Evolutionary conservation across 2,329 filamentous ascomycete genomes (phyloP).

Genomic region (Penicillium brevicompactum): DNA sequence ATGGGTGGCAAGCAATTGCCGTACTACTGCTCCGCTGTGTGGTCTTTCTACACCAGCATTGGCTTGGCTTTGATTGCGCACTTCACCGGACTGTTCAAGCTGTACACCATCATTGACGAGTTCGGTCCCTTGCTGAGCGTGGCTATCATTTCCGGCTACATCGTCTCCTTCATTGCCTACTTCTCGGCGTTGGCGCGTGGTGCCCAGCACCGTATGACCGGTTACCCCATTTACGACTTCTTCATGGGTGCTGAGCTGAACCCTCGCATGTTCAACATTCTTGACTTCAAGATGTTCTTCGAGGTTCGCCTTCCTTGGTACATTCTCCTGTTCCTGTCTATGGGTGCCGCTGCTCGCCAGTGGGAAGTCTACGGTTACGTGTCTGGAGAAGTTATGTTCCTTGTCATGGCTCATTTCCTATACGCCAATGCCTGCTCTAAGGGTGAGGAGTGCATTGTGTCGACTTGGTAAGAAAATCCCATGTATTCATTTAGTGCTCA

Average conservation of each 20-base stretch:
- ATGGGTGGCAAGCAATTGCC: conserved; percentile 80
- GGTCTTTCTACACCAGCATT: conserved; percentile 86
- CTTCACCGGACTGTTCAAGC: conserved; percentile 78
- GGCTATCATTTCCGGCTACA: conserved; percentile 85
- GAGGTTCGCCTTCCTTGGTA: conserved; percentile 93
- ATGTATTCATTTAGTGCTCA: neutral
- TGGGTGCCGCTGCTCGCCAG: conserved; percentile 77
- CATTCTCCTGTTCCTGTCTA: conserved; percentile 77
- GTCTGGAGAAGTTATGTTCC: conserved; percentile 78
- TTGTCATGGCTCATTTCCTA: conserved; percentile 86
- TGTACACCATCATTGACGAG: conserved; percentile 92
- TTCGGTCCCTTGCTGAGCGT: conserved; percentile 93
- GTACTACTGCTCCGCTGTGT: conserved; percentile 93
- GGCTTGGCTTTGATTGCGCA: conserved; percentile 71
- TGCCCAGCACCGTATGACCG: conserved; percentile 89
- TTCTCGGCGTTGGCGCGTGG: conserved; percentile 79
- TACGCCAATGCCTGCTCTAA: conserved; percentile 93
- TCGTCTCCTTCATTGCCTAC: conserved; percentile 83
- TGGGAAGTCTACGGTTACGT: conserved; percentile 85
- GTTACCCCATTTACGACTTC: conserved; percentile 78
- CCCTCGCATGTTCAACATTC: conserved; percentile 77
- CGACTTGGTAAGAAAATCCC: conserved; percentile 66
- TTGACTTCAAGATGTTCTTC: conserved; percentile 96
- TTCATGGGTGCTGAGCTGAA: conserved; percentile 90
- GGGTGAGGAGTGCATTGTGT: conserved; percentile 86